Base-by-base conservation (phyloP, 2,329 filamentous ascomycete genomes). In the Paraphoma chrysanthemicola region DNA sequence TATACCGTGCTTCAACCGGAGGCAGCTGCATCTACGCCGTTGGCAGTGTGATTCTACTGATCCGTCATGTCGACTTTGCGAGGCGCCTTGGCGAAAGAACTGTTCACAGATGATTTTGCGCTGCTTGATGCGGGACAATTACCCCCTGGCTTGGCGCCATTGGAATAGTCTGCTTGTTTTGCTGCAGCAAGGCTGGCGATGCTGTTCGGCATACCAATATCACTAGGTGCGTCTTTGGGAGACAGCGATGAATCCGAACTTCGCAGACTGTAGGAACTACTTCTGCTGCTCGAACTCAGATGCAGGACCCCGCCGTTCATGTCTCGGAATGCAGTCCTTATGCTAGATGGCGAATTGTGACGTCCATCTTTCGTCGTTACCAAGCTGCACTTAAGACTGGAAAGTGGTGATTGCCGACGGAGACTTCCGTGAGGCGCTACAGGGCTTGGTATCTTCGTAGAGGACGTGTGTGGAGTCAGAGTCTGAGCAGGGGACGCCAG, bases 381-480 rank as follows among this genome's bases (percentile, higher is more conserved):
- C 39, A 69, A 66, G 1, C 64, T 59, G 4, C 74, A 77, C n/a
- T 75, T 63, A 6, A 77, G 51, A 60, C 77, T 80, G 1, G 77
- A 76, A 2, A 54, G 47, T 5, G 79, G 80, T 33, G 67, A 69
- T 30, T 78, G 75, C 31, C 77, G 70, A 42, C 79, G 74, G 30
- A 73, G 69, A 30, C 69, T 72, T 23, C 74, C 75, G 1, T 74
- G 36, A 7, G 60, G 68, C 54, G 76, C 74, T 0, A 77, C 60
- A n/a, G 79, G 79, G 45, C 75, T 79, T n/a, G 79, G 79, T 18
- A 81, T 81, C 55, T 78, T 77, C 4, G 79, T 78, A 5, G 56
- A 61, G 52, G 52, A 54, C 7, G 53, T 18, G 3, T 70, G 60
- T 17, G 60, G 39, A 28, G 29, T 48, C 17, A 63, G 45, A 18